Percentiles rank a stretch among this genome's conserved stretches.
Conservation (phyloP, 2,329 filamentous ascomycete genomes). For the Colletotrichum higginsianum region DNA sequence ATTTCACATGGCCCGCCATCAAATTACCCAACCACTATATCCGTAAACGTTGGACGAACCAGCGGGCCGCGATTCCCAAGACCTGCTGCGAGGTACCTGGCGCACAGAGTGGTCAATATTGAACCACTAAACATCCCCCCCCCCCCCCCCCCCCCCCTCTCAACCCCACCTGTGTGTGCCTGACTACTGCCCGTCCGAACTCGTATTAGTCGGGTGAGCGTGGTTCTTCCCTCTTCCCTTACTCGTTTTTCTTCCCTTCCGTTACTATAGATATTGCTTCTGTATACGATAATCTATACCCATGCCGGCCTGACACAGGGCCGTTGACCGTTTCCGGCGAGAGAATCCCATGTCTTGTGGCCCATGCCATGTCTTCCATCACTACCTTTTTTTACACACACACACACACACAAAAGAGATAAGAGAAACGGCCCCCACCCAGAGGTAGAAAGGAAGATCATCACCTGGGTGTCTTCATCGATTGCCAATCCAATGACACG, state of each 20-base stretch:
- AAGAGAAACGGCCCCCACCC: too few relatives aligned
- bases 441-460: too few relatives aligned
- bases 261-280: background rate
- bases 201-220: background rate
- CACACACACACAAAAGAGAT: too few relatives aligned
- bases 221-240: background rate
- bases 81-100: background rate
- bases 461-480: background rate
- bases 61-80: background rate
- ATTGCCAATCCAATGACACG: background rate
- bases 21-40: background rate
- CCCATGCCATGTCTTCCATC: too few relatives aligned
- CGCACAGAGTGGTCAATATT: background rate
- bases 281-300: background rate
- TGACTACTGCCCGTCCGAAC: slow-evolving; percentile 4
- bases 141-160: too few relatives aligned
- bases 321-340: background rate
- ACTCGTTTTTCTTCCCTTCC: too few relatives aligned
- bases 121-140: background rate
- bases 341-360: too few relatives aligned
- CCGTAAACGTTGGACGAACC: background rate
- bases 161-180: background rate
- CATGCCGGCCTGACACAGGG: background rate
- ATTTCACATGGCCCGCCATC: background rate
- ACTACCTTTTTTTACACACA: too few relatives aligned